Conservation (phyloP, 23 red algal species). For the Gracilariopsis chorda region DNA sequence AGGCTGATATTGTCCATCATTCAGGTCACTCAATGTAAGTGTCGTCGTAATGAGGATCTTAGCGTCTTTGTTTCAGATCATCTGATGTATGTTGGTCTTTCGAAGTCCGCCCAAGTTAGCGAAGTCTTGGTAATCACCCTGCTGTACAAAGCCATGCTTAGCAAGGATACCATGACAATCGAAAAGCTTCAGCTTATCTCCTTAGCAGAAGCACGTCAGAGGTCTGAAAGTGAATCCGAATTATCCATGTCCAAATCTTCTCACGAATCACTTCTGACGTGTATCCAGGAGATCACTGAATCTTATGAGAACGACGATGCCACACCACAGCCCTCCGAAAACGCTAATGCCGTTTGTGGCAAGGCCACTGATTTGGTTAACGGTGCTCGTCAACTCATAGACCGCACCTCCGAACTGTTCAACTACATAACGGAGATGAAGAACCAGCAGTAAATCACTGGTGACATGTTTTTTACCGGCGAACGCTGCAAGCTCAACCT, state of each 20-base stretch:
- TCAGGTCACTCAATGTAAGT: no score
- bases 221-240: not conserved
- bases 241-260: not conserved
- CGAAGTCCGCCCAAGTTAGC: not conserved
- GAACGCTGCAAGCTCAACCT: not conserved
- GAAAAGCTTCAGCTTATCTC: conserved; percentile 12
- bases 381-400: not conserved
- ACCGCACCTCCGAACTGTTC: not conserved
- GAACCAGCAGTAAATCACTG: not conserved
- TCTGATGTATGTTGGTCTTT: not conserved
- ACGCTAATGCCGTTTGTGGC: not conserved
- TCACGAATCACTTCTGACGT: not conserved
- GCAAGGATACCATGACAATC: not conserved
- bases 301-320: not conserved
- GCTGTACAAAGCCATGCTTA: not conserved
- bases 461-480: not conserved
- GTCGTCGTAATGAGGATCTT: no score
- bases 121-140: conserved; percentile 7
- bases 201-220: not conserved
- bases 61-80: not conserved
- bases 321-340: not conserved
- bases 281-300: no score
- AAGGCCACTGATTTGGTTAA: not conserved
- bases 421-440: not conserved
- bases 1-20: no score